Base-by-base conservation (phyloP, 768 basidiomycete species). In the Tricholoma terreum region DNA sequence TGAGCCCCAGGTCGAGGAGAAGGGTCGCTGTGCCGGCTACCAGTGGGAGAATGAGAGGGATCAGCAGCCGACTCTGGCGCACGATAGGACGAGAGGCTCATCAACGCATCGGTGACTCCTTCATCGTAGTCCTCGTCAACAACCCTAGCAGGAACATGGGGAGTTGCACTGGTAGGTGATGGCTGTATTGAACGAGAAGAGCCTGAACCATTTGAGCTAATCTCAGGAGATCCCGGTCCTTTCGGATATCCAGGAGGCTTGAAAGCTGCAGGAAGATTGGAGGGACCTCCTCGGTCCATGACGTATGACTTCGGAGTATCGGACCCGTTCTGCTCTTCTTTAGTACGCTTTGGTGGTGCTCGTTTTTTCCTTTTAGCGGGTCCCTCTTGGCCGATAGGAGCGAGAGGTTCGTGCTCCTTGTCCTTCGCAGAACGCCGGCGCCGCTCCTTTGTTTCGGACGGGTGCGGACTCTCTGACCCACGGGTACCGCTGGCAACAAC, bases 111-210 rank as follows among this genome's bases (percentile, higher is more conserved):
- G 4, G 91, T 90, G 22, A 89, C 90, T 22, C 77, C 78, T 70
- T 94, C 94, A 63, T 98, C 94, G 63, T 97, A 97, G 64, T 97
- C 90, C 63, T 98, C 94, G 65, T 97, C 93, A 15, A 95, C 81
- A 1, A 82, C 74, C 6, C 94, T 80, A 10, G 84, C 76, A 6
- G 87, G 85, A 15, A 84, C 81, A 35, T 82, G 73, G 52, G 84
- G 80, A 6, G 80, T 79, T 17, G 77, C 80, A 56, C 79, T 83
- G 1, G 83, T 89, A 1, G 89, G 88, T 30, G 86, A 89, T 2
- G 87, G 89, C 62, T 89, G 88, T 38, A 85, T 75, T 1, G 87
- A 89, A 27, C 87, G 75, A 36, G 82, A 82, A 1, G 84, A 84
- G 1, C 82, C 81, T 22, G 85, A 85, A 12, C 83, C 82, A 57